A percentile compares a stretch with the other conserved stretches of the same genome.
phyloP scores from a whole-genome alignment of 306 rosid genomes.

The Rosa persica region DNA sequence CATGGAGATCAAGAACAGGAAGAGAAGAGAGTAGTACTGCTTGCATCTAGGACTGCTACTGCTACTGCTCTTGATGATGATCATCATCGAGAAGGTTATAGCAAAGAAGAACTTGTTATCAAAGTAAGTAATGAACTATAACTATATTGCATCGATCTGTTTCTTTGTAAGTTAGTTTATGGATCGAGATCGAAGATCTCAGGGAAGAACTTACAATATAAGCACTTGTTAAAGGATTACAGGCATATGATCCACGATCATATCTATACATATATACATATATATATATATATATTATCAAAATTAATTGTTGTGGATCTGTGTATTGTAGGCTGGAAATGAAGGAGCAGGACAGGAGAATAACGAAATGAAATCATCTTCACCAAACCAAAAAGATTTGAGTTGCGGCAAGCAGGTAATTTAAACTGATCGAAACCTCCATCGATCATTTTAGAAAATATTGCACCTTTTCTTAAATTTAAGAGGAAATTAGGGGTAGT shows the following conservation, averaged over 20 bases:
- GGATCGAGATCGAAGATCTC: background rate
- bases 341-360: slow-evolving; percentile 9
- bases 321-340: slow-evolving; percentile 24
- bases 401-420: slow-evolving; percentile 17
- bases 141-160: background rate
- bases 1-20: slow-evolving; percentile 30
- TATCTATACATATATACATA: background rate
- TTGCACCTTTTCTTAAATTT: background rate
- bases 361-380: slow-evolving; percentile 20
- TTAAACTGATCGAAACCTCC: background rate
- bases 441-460: background rate
- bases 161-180: background rate
- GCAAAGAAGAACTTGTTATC: slow-evolving; percentile 10
- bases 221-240: background rate
- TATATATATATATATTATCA: background rate
- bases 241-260: background rate
- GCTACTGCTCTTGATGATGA: background rate
- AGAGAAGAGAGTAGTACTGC: slow-evolving; percentile 7
- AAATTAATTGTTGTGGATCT: background rate
- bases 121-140: slow-evolving; percentile 13
- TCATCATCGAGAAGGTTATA: background rate
- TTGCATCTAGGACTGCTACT: background rate
- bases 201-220: background rate
- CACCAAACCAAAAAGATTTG: slow-evolving; percentile 16
- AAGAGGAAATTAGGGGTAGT: background rate